Base-by-base conservation (phyloP, 2,329 filamentous ascomycete genomes). In the Intubia oerlemansii region DNA sequence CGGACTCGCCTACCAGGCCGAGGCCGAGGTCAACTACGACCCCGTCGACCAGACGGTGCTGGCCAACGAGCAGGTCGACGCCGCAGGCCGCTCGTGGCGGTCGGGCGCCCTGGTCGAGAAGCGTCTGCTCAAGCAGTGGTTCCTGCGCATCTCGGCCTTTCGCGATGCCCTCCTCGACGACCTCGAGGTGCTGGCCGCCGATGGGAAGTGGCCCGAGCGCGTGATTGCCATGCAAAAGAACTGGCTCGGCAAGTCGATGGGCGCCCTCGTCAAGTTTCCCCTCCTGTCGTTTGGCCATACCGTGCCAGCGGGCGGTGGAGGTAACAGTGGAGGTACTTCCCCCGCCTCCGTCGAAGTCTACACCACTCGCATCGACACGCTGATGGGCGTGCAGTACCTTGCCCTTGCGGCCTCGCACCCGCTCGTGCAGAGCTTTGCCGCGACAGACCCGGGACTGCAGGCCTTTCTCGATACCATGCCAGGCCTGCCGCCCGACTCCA, bases 11-110 rank as follows among this genome's bases (percentile, higher is more conserved):
- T 88, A 88, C 47, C 81, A 82, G 44, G 70, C 69, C 19, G 73
- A 88, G 40, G 78, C 80, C 13, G 53, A 82, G 36, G 82, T 91
- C 40, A 92, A 92, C 49, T 92, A 79, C 53, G 82, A 91, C 39
- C 82, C 82, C 2, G 63, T 91, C 17, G 82, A 92, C 45, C 73
- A 77, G 45, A 92, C 82, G 0, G 82, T 92, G 11, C 57, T 92
- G 34, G 82, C 82, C 9, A 92, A 92, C 45, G 82, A 92, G 49
- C 82, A 92, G 51, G 80, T 91, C n/a, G 79, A 90, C 45, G 62
- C 75, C 28, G 74, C 80, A 43, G 82, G 82, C 18, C 67, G 59
- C 40, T 91, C 81, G 2, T 92, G 82, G 82, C 66, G 81, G 32
- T 88, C 79, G 2, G 81, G 81, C 8, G 81, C 78, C 28, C 72